A percentile compares a stretch with the other conserved stretches of the same genome.
These are phyloP conservation scores for Xerocomus nothofagi DNA, from an alignment of 1,284 basidiomycete genomes.

Conservation along the genomic window DNA sequence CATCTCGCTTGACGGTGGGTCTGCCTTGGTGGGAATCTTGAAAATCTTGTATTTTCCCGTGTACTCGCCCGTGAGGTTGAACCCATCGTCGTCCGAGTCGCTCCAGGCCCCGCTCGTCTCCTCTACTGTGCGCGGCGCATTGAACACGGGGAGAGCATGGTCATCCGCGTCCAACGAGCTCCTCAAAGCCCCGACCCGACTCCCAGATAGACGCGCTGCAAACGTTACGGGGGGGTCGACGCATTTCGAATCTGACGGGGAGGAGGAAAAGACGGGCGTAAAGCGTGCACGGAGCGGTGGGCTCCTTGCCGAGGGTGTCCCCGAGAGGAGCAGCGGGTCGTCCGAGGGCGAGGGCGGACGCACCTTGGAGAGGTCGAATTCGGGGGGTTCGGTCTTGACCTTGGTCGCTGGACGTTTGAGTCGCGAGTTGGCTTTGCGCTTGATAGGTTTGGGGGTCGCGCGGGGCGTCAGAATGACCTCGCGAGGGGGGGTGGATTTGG, in stretches of 20 bases:
- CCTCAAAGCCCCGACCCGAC: background rate
- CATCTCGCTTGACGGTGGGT: conserved; percentile 51
- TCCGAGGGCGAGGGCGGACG: conserved; percentile 72
- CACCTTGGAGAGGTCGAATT: conserved; percentile 56
- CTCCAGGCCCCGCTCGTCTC: conserved; percentile 31
- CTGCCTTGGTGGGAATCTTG: conserved; percentile 59
- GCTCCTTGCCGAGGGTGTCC: conserved; percentile 20
- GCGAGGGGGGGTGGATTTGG: conserved; percentile 65
- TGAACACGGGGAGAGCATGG: conserved; percentile 34
- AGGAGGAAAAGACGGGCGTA: conserved; percentile 31
- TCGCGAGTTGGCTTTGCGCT: conserved; percentile 35
- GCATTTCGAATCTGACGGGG: conserved; percentile 9
- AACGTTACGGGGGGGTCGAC: conserved; percentile 17
- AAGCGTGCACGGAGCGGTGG: conserved; percentile 25
- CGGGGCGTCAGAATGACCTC: conserved; percentile 45
- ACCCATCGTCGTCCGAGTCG: conserved; percentile 37
- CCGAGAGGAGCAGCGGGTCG: conserved; percentile 65
- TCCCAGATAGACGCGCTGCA: conserved; percentile 19
- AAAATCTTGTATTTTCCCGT: conserved; percentile 60
- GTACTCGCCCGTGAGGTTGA: conserved; percentile 53
- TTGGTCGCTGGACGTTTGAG: conserved; percentile 26
- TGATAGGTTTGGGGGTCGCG: conserved; percentile 38
- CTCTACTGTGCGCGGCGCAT: conserved; percentile 22
- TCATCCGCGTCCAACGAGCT: conserved; percentile 1
- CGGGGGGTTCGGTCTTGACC: conserved; percentile 63